Base-by-base conservation (phyloP, 164 flowering plant species). In the Euptelea pleiosperma region DNA sequence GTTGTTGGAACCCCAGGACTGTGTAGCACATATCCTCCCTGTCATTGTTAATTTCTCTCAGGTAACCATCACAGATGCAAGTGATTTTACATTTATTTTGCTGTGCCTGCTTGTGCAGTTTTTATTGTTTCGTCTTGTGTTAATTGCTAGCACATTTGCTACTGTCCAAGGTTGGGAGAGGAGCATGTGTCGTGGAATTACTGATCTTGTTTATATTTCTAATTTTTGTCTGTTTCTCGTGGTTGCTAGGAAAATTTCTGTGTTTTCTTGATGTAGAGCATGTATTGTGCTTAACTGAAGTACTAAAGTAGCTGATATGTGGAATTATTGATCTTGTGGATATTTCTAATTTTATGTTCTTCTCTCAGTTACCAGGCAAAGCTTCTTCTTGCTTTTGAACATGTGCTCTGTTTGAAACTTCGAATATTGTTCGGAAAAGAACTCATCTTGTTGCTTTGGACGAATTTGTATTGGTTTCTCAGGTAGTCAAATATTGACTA, bases 21-120 rank as follows among this genome's bases (percentile, higher is more conserved):
- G 96, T 70, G 89, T 92, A 40, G 75, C 86, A 34, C 98, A 82
- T 65, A 86, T 92, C 64, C 96, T 89, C n/a, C 98, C 97, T 44
- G 94, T 89, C 52, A 90, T 92, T 54, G 90, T 92, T 52, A 82
- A 78, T 60, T 92, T 92, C 69, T 86, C 98, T 9, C 97, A 92
- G 97, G 98, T 89, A 73, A n/a, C 10, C 30, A 6, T 59, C 22
- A 16, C 12, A 36, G 31, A 25, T 46, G 55, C 60, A n/a, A 12
- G 9, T 16, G 51, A 15, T 43, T 42, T 31, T 39, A 12, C 18
- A 5, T 18, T 10, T 61, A 52, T 11, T 37, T 22, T 10, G 19
- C 25, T 16, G 5, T 33, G 2, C 7, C 2, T 55, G 14, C 19
- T 24, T 24, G 1, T 40, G 22, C 35, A 18, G 6, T 16, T 34